Evolutionary conservation across 2,329 filamentous ascomycete species (phyloP), one percentile per base, ranked within the genome.

Genomic region (Dothidotthia symphoricarpi): DNA sequence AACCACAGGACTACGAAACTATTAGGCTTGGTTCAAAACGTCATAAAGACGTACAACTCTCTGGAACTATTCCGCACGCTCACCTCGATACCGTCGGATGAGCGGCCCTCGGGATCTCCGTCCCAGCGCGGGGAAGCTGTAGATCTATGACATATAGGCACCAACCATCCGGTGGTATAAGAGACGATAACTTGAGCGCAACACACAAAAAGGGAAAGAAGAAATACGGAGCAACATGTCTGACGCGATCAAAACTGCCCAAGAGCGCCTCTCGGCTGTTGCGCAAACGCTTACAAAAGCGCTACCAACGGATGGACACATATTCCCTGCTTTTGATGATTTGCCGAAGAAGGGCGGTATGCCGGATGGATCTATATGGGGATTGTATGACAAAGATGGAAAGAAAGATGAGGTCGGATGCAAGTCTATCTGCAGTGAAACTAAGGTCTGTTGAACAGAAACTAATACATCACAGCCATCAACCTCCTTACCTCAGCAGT

Each of bases 351-450:
- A 63, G 4, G 51, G 55, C 15, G 54, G 54, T 4, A 52, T 61
- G 55, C 63, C 63, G 1, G 61, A 64, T 16, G 61, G 61, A 7
- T 63, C 48, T 32, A 43, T 58, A 24, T 66, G 63, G 61, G 61
- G 61, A 0, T 55, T 63, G 30, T 66, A 61, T 24, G 60, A 66
- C 36, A 59, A 58, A 15, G 46, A 62, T 15, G 61, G 59, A 6
- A 58, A 59, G 33, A 62, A 76, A 34, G 77, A 80, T 59, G 77
- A 76, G 3, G 59, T 78, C 1, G 76, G 76, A 15, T 71, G 75
- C 41, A 64, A 73, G 5, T 69, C 65, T 19, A 9, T 8, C 16
- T n/a, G 13, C 16, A n/a, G 10, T 17, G 14, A 24, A 22, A 15
- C 12, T 16, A 16, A 3, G 4, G 17, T n/a, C 3, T 1, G n/a